Evolutionary conservation across 169 alveolate species (phyloP).

Genomic region (Babesia bovis): DNA sequence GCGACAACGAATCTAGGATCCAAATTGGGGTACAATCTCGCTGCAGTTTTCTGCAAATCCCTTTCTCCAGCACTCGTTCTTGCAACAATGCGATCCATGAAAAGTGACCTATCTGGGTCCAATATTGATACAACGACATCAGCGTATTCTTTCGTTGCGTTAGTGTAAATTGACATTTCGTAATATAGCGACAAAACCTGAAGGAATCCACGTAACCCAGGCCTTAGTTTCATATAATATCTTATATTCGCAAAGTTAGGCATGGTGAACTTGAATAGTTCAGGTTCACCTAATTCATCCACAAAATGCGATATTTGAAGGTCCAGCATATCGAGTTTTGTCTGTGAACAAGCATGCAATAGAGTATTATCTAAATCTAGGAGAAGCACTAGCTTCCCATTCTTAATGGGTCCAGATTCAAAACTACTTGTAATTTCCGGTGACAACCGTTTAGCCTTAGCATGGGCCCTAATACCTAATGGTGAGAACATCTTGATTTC

Average conservation of each 20-base stretch:
- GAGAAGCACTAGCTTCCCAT: constrained; percentile 80
- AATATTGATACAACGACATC: constrained; percentile 88
- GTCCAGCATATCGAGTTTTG: constrained; percentile 80
- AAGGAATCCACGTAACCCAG: constrained; percentile 85
- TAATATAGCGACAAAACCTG: constrained; percentile 83
- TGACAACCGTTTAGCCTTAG: constrained; percentile 26
- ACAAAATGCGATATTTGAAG: constrained; percentile 83
- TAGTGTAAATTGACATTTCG: constrained; percentile 87
- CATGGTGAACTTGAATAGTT: constrained; percentile 83
- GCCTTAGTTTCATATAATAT: constrained; percentile 87
- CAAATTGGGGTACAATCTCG: constrained; percentile 80
- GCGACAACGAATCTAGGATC: constrained; percentile 85
- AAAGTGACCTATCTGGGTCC: constrained; percentile 87
- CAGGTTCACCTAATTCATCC: constrained; percentile 86
- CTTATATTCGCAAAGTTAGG: constrained; percentile 82
- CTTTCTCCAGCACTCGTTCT: constrained; percentile 82
- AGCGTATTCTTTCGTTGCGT: constrained; percentile 91
- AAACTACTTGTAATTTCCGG: constrained; percentile 48
- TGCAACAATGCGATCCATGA: constrained; percentile 88
- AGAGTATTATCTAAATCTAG: constrained; percentile 88
- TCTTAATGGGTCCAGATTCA: constrained; percentile 67
- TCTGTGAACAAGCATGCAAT: constrained; percentile 85
- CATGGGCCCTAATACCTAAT: constrained; percentile 58
- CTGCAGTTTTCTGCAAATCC: constrained; percentile 78
- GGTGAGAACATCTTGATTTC: constrained; percentile 65